Evolutionary conservation across 352 stramenopile species (phyloP), one percentile per base, ranked within the genome.

Genomic region (Globisporangium spinosum): DNA sequence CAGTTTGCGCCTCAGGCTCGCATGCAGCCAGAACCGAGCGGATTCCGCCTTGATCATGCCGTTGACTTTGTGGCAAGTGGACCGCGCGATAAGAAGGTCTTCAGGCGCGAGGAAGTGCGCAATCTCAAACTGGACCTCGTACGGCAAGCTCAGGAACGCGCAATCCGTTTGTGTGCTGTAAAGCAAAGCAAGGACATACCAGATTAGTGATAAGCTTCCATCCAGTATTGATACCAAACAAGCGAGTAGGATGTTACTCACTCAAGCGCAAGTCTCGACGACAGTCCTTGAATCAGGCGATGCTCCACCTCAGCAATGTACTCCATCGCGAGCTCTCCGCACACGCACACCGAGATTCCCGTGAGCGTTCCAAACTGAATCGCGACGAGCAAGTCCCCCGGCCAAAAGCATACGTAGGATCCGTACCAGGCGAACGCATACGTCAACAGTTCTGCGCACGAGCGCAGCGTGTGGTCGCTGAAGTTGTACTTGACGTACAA

Each of bases 11-110:
- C 83, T 79, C 64, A 96, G 76, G 57, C 84, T 92, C 64, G 86
- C 76, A 53, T 94, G 87, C 53, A 93, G 69, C 88, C 88, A 96
- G 74, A 92, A 96, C 5, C 88, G 80, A 54, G 84, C 82, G 15
- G 88, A 93, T 59, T 96, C 88, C 5, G 88, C 88, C 62, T 84
- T 87, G 45, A 96, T 77, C 77, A 96, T 80, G 62, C 82, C 85
- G 69, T 96, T 94, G 12, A 96, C 74, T 60, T 87, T 90, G 70
- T 91, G 83, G 63, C 87, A 94, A 2, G 85, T 92, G 15, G 82
- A 77, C 29, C 88, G 82, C 2, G 79, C 79, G 6, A 92, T 78
- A 43, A 96, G 58, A 9, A 96, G 72, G 61, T 96, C 88, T 75
- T 96, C 88, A 8, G 88, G 77, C 2, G 79, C 77, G 25, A 96